phyloP scores from a whole-genome alignment of 1,284 basidiomycete genomes.

The Austropuccinia psidii region DNA sequence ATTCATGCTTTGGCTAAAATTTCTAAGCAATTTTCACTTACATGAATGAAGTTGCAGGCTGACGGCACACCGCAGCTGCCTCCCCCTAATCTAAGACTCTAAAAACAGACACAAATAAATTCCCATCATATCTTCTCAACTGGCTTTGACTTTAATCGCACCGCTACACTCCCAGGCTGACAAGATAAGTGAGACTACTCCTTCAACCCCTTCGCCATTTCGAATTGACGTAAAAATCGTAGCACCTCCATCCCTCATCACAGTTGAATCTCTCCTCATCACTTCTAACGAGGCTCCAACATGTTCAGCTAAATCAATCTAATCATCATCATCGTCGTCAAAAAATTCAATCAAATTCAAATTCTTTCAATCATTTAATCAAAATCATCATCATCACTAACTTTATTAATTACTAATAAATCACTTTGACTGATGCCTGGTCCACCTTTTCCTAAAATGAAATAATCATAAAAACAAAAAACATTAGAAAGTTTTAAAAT shows the following conservation, averaged over 20 bases:
- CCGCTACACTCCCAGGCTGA: conserved; percentile 68
- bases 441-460: conserved; percentile 64
- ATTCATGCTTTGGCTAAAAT: too few species aligned
- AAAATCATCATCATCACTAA: conserved; percentile 43
- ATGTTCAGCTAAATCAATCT: conserved; percentile 87
- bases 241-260: conserved; percentile 89
- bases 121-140: too few species aligned
- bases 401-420: conserved; percentile 91
- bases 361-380: not conserved
- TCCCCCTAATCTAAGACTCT: too few species aligned
- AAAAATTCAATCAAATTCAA: not conserved
- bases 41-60: too few species aligned
- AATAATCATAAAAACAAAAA: not conserved
- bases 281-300: conserved; percentile 89
- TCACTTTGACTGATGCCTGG: conserved; percentile 85
- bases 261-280: conserved; percentile 84
- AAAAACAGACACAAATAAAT: too few species aligned
- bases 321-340: conserved; percentile 10
- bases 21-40: too few species aligned
- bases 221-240: conserved; percentile 86
- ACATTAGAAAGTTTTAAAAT: not conserved
- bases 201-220: conserved; percentile 68
- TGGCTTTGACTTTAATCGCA: conserved; percentile 45
- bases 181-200: conserved; percentile 72
- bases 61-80: too few species aligned